These are phyloP conservation scores for Ormosia emarginata DNA, from an alignment of 306 rosid genomes.

Conservation along the genomic window DNA sequence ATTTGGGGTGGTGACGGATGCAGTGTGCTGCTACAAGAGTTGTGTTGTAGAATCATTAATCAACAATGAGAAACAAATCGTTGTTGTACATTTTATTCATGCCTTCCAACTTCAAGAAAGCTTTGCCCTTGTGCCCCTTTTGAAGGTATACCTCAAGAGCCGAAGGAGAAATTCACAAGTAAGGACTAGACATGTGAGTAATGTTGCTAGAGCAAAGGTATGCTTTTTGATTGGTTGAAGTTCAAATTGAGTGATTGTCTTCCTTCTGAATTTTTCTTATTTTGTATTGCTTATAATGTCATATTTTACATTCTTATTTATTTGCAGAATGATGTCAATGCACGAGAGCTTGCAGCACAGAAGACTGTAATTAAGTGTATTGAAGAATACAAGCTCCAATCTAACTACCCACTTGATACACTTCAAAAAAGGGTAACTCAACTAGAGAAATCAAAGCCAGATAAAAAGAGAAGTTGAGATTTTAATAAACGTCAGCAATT, in stretches of 20 bases:
- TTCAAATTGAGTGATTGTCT: conserved; percentile 12
- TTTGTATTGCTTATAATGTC: conserved; percentile 8
- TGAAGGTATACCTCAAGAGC: conserved; percentile 67
- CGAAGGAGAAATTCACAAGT: conserved; percentile 74
- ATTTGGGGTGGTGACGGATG: too few relatives aligned
- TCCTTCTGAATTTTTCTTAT: conserved; percentile 4
- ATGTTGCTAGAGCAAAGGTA: conserved; percentile 53
- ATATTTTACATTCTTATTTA: neutral
- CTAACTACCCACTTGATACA: conserved; percentile 76
- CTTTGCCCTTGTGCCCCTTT: conserved; percentile 70
- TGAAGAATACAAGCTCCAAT: conserved; percentile 64
- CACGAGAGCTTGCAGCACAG: conserved; percentile 61
- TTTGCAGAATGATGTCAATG: conserved; percentile 47
- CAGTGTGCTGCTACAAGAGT: too few relatives aligned
- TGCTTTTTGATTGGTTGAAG: neutral
- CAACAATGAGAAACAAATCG: conserved; percentile 54
- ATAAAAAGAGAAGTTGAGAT: conserved; percentile 59
- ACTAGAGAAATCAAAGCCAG: conserved; percentile 58
- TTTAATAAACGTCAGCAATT: conserved; percentile 43
- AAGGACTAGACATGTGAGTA: conserved; percentile 42
- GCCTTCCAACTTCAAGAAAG: conserved; percentile 61
- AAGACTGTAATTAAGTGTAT: conserved; percentile 53
- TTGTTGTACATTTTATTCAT: conserved; percentile 62
- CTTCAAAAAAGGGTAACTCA: conserved; percentile 71
- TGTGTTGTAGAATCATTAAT: conserved; percentile 50